These are phyloP conservation scores for Jimgerdemannia lactiflua DNA, from an alignment of 192 early-diverging fungal genomes.

Conservation along the genomic window DNA sequence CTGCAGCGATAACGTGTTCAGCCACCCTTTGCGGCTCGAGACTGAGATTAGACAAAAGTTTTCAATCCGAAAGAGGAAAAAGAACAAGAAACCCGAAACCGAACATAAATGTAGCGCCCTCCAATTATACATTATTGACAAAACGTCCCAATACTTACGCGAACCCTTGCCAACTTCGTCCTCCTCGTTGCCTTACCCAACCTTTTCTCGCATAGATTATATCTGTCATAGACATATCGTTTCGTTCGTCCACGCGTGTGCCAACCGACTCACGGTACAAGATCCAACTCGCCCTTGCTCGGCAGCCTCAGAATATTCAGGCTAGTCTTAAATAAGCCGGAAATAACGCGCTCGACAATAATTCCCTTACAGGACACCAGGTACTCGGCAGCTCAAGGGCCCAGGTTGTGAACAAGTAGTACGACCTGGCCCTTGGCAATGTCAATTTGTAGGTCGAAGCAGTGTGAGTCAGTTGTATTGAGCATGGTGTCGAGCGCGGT, in stretches of 20 bases:
- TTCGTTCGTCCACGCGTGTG: constrained; percentile 63
- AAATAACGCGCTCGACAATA: constrained; percentile 53
- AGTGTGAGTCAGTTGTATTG: constrained; percentile 34
- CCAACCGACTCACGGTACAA: constrained; percentile 46
- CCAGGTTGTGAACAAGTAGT: constrained; percentile 82
- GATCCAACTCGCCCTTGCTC: constrained; percentile 12
- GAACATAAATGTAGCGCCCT: background rate
- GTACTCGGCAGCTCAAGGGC: constrained; percentile 66
- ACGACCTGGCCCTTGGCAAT: constrained; percentile 35
- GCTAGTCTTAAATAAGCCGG: constrained; percentile 75
- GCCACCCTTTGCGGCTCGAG: background rate
- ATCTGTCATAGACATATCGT: constrained; percentile 31
- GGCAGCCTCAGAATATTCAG: constrained; percentile 68
- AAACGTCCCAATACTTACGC: background rate
- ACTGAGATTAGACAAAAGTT: background rate
- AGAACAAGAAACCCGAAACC: background rate
- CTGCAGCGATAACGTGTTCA: constrained; percentile 44
- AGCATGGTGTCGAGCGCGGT: constrained; percentile 55
- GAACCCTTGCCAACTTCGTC: constrained; percentile 26
- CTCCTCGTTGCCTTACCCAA: constrained; percentile 18
- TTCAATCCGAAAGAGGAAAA: background rate
- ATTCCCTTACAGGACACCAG: constrained; percentile 25
- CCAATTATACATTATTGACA: background rate
- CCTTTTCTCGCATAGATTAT: constrained; percentile 15
- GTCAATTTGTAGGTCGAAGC: constrained; percentile 26